Percentiles rank a stretch among this genome's conserved stretches.
Evolutionary conservation across 805 yeast species (phyloP).

Genomic region (Lachancea dasiensis): DNA sequence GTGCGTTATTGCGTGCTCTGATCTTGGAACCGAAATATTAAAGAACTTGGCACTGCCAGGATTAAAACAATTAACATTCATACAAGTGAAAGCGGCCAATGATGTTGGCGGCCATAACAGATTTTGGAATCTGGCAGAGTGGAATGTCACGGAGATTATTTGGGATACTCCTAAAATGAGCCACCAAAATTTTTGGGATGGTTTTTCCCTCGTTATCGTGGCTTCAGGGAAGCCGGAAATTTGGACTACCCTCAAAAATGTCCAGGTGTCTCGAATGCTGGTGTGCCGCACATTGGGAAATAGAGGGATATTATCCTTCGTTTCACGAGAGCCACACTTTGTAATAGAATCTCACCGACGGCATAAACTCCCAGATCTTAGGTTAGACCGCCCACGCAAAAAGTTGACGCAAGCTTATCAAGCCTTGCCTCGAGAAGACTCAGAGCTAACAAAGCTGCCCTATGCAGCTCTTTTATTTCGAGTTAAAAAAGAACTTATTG

Average conservation of each 20-base stretch:
- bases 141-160: neutral
- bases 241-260: slow-evolving; percentile 5
- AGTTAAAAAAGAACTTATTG: slow-evolving; percentile 24
- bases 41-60: slow-evolving; percentile 80
- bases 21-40: slow-evolving; percentile 58
- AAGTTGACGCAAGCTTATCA: slow-evolving; percentile 50
- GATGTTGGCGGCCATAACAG: neutral
- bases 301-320: slow-evolving; percentile 53
- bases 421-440: slow-evolving; percentile 15
- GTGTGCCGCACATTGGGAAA: slow-evolving; percentile 52
- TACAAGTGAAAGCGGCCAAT: slow-evolving; percentile 26
- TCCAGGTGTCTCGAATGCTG: slow-evolving; percentile 48
- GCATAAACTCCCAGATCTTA: slow-evolving; percentile 50
- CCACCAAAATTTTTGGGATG: slow-evolving; percentile 36
- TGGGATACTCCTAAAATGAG: slow-evolving; percentile 6
- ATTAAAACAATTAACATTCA: slow-evolving; percentile 55
- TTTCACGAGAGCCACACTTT: slow-evolving; percentile 49
- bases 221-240: slow-evolving; percentile 27
- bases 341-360: slow-evolving; percentile 71
- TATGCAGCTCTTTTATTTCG: slow-evolving; percentile 56
- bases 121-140: slow-evolving; percentile 1
- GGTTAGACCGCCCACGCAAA: slow-evolving; percentile 68
- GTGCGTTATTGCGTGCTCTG: slow-evolving; percentile 52
- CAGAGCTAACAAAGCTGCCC: slow-evolving; percentile 54
- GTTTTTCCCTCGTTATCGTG: slow-evolving; percentile 46